These are phyloP conservation scores for Pharus latifolius DNA, from an alignment of 176 grass and related monocot species.

Conservation along the genomic window DNA sequence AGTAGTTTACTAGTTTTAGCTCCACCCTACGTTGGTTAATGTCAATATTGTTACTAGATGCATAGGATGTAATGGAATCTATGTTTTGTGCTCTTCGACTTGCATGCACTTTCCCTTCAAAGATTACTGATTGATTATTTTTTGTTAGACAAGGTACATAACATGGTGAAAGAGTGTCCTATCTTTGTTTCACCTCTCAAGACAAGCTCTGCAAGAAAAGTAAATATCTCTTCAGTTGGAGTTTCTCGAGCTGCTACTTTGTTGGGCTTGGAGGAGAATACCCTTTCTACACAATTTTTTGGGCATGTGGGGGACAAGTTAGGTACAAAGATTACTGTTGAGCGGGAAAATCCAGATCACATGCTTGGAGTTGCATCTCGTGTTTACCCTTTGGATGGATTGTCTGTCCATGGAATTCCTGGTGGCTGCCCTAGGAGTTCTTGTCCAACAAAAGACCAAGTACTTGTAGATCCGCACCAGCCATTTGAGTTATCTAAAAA, in stretches of 20 bases:
- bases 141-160: constrained; percentile 25
- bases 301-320: constrained; percentile 36
- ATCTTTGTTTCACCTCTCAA: constrained; percentile 47
- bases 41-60: too few species aligned
- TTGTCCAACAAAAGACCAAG: constrained; percentile 27
- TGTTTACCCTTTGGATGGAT: not conserved
- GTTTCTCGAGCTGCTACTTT: constrained; percentile 68
- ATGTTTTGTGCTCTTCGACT: not conserved
- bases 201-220: constrained; percentile 37
- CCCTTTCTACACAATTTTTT: constrained; percentile 52
- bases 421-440: not conserved
- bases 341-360: constrained; percentile 14
- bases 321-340: constrained; percentile 31
- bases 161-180: constrained; percentile 14
- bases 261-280: constrained; percentile 62
- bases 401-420: constrained; percentile 6
- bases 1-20: too few species aligned
- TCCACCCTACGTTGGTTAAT: too few species aligned
- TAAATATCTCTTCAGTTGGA: constrained; percentile 61
- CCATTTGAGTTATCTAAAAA: constrained; percentile 17
- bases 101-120: not conserved
- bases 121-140: constrained; percentile 12
- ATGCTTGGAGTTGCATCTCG: constrained; percentile 2
- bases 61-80: not conserved
- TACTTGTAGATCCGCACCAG: constrained; percentile 20